A percentile compares a stretch with the other conserved stretches of the same genome.
Evolutionary conservation across 129 eudicot species (phyloP).

Genomic region (Logfia minima): DNA sequence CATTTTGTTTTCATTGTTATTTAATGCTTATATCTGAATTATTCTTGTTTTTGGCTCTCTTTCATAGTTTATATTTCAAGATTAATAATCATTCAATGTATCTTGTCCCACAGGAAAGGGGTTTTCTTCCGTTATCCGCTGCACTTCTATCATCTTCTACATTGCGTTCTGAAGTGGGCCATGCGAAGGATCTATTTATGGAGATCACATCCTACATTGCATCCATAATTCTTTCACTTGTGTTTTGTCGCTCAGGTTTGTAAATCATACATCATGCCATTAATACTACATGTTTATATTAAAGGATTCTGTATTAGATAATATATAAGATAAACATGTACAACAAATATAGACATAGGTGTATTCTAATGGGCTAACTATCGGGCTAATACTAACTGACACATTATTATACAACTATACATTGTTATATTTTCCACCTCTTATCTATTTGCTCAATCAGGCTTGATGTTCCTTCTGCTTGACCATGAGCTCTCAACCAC

Average conservation of each 20-base stretch:
- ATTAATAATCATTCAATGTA: conserved; percentile 2
- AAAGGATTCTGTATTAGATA: too few relatives aligned
- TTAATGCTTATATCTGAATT: background rate
- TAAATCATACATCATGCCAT: conserved; percentile 10
- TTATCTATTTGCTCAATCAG: conserved; percentile 41
- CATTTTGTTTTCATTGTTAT: background rate
- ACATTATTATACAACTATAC: background rate
- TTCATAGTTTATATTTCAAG: conserved; percentile 16
- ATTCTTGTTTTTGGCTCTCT: conserved; percentile 20
- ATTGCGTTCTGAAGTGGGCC: conserved; percentile 60
- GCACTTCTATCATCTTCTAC: conserved; percentile 76
- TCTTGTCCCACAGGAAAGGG: conserved; percentile 65
- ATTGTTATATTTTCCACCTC: background rate
- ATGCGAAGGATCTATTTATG: conserved; percentile 52
- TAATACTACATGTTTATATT: background rate
- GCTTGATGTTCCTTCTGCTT: conserved; percentile 69
- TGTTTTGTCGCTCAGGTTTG: conserved; percentile 84
- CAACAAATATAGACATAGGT: background rate
- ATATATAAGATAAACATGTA: too few relatives aligned
- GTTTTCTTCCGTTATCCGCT: conserved; percentile 91
- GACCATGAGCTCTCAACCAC: conserved; percentile 80
- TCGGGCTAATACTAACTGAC: background rate
- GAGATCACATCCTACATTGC: conserved; percentile 68
- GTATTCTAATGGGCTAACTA: background rate
- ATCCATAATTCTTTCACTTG: conserved; percentile 75